Conservation (phyloP, 2,329 filamentous ascomycete species). For the Grosmannia serpens region DNA sequence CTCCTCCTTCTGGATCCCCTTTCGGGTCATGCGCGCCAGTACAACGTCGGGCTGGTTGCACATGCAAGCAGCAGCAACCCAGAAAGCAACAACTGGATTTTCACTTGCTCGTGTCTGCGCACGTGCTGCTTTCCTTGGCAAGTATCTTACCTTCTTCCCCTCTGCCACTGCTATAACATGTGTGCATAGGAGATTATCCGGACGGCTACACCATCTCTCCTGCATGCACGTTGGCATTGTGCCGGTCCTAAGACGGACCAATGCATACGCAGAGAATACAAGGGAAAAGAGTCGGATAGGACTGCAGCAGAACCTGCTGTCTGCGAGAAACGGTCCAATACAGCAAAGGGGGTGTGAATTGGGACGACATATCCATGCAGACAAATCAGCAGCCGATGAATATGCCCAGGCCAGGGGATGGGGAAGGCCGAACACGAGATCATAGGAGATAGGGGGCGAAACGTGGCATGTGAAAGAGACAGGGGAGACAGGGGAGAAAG, state of each 20-base stretch:
- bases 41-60: background rate
- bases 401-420: background rate
- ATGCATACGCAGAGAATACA: background rate
- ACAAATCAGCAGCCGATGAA: background rate
- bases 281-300: background rate
- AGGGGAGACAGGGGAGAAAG: background rate
- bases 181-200: background rate
- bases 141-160: background rate
- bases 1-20: too few relatives aligned
- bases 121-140: too few relatives aligned
- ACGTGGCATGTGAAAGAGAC: background rate
- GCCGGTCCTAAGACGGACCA: background rate
- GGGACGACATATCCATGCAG: too few relatives aligned
- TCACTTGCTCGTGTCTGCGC: too few relatives aligned
- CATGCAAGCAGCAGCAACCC: too few relatives aligned
- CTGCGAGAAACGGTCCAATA: background rate
- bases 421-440: background rate
- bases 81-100: too few relatives aligned
- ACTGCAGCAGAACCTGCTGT: background rate
- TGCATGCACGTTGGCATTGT: background rate
- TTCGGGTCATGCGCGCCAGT: background rate
- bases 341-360: too few relatives aligned
- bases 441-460: too few relatives aligned
- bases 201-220: background rate
- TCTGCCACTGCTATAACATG: too few relatives aligned